These are phyloP conservation scores for Pleurozium schreberi DNA, from an alignment of 225 moss, liverwort and hornwort species.

Conservation along the genomic window DNA sequence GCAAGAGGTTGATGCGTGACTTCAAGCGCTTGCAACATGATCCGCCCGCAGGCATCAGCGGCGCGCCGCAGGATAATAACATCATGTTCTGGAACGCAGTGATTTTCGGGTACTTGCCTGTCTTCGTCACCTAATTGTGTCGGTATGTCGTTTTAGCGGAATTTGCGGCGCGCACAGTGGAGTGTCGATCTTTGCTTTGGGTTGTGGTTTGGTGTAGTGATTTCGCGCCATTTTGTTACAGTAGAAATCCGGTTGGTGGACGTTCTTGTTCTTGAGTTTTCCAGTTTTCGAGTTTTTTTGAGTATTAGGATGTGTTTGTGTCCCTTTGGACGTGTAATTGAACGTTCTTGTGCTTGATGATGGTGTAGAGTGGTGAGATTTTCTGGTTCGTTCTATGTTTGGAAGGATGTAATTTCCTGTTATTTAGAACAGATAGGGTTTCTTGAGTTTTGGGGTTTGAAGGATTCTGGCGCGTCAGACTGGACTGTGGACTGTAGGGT, in stretches of 20 bases:
- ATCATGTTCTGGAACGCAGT: constrained; percentile 99
- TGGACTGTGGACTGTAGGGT: background rate
- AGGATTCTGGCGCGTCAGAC: background rate
- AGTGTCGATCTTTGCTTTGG: background rate
- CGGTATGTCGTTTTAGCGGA: background rate
- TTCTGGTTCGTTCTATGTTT: background rate
- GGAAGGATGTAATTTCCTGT: background rate
- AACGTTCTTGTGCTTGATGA: background rate
- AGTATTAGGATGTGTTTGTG: background rate
- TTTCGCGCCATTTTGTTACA: background rate
- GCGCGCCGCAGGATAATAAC: constrained; percentile 97
- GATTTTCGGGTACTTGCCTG: constrained; percentile 65
- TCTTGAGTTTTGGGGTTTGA: background rate
- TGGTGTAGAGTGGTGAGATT: background rate
- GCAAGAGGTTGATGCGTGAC: constrained; percentile 98
- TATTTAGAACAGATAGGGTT: background rate
- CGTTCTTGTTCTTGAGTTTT: background rate
- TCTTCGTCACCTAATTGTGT: background rate
- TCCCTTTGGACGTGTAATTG: background rate
- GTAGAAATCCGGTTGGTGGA: background rate
- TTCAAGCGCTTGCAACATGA: constrained; percentile 99
- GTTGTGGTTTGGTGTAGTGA: background rate
- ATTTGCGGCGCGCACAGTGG: background rate
- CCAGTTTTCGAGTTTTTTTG: background rate
- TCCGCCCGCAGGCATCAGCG: constrained; percentile 95